Evolutionary conservation across 2,329 filamentous ascomycete genomes (phyloP).

Genomic region (Ceratocystis destructans): DNA sequence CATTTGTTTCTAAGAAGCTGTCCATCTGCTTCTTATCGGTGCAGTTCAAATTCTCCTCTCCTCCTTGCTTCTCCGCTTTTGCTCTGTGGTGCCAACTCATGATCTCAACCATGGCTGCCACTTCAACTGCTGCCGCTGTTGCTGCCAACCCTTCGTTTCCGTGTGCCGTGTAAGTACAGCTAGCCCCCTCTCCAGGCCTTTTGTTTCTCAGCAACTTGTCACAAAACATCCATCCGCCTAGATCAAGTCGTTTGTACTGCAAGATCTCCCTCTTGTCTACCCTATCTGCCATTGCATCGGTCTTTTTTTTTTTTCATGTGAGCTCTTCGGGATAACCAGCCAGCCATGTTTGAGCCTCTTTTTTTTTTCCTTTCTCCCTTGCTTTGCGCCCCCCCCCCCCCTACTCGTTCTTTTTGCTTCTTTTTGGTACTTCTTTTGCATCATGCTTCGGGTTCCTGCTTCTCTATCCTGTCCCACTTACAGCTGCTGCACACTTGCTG

Average conservation of each 20-base stretch:
- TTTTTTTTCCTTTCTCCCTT: not conserved
- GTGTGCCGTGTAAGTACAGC: slow-evolving; percentile 44
- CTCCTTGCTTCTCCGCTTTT: not conserved
- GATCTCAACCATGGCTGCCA: slow-evolving; percentile 27
- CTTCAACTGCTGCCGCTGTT: not conserved
- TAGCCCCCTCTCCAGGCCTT: slow-evolving; percentile 20
- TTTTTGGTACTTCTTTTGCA: not conserved
- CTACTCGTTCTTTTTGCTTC: not conserved
- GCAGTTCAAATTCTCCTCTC: not conserved
- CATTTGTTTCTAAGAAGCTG: not conserved
- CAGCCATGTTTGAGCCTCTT: not conserved
- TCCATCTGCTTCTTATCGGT: not conserved
- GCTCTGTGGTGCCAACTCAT: slow-evolving; percentile 16
- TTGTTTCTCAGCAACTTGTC: not conserved
- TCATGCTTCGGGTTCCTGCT: not conserved
- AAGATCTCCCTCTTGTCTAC: not conserved
- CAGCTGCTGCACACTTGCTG: not conserved
- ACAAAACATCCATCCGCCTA: not conserved
- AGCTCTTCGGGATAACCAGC: not conserved
- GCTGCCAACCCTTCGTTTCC: slow-evolving; percentile 41
- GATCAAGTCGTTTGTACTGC: not conserved
- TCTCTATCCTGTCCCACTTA: not conserved
- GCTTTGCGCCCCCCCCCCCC: not conserved
- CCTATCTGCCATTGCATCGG: not conserved
- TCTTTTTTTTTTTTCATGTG: not conserved